A percentile compares a stretch with the other conserved stretches of the same genome.
phyloP scores from a whole-genome alignment of 495 filamentous ascomycete species.

The Hypoxylon perforatum region DNA sequence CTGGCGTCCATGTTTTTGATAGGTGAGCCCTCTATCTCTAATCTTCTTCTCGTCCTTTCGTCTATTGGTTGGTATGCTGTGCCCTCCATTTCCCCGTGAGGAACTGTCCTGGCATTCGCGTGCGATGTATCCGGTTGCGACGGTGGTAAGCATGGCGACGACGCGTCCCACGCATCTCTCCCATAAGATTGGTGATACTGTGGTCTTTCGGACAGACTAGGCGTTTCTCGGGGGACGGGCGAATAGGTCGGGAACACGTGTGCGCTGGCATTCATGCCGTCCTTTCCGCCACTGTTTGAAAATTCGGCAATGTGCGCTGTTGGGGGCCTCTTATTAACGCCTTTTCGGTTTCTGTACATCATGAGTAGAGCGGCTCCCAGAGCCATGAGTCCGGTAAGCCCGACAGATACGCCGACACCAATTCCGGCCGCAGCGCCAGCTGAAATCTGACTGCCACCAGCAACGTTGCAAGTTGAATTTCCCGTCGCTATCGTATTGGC shows the following conservation, averaged over 20 bases:
- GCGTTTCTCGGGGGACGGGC: slow-evolving; percentile 14
- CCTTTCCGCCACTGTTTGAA: slow-evolving; percentile 19
- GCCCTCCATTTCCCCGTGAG: slow-evolving; percentile 40
- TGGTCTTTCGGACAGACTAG: slow-evolving; percentile 21
- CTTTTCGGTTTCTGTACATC: slow-evolving; percentile 35
- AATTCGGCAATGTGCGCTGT: slow-evolving; percentile 26
- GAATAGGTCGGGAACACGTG: slow-evolving; percentile 27
- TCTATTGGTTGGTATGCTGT: slow-evolving; percentile 12
- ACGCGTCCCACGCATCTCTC: slow-evolving; percentile 25
- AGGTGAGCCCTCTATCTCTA: slow-evolving; percentile 1
- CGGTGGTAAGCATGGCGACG: slow-evolving; percentile 14
- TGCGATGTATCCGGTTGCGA: slow-evolving; percentile 23
- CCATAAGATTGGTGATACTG: slow-evolving; percentile 29
- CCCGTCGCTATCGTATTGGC: slow-evolving; percentile 22
- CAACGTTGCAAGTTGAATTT: slow-evolving; percentile 16
- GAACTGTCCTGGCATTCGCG: slow-evolving; percentile 27
- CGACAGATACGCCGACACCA: slow-evolving; percentile 40
- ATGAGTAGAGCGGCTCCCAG: slow-evolving; percentile 35
- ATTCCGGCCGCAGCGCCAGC: slow-evolving; percentile 38
- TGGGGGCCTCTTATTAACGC: slow-evolving; percentile 9
- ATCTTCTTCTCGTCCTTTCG: slow-evolving; percentile 16
- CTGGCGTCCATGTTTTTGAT: slow-evolving; percentile 12
- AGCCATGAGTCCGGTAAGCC: slow-evolving; percentile 36
- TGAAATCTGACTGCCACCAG: slow-evolving; percentile 18
- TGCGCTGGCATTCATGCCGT: slow-evolving; percentile 11